A percentile compares a stretch with the other conserved stretches of the same genome.
Conservation (phyloP, 441 rosid species). For the Adansonia gregorii region DNA sequence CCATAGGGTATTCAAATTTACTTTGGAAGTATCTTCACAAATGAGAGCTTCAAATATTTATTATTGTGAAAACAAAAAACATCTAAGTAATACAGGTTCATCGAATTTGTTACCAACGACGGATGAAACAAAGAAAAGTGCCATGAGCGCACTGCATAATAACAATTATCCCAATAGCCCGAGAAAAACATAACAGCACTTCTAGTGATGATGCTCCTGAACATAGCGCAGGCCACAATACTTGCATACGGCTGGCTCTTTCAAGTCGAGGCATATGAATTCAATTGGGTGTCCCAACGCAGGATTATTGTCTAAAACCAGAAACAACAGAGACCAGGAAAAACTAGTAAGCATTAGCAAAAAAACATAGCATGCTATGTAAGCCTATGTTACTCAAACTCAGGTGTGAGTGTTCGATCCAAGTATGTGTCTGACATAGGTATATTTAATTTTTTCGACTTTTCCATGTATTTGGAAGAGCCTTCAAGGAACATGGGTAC, state of each 20-base stretch:
- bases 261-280: constrained; percentile 89
- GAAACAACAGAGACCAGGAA: constrained; percentile 11
- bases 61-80: background rate
- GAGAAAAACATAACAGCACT: background rate
- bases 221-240: constrained; percentile 91
- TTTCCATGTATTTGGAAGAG: too few species aligned
- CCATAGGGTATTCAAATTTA: background rate
- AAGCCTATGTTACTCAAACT: too few species aligned
- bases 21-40: background rate
- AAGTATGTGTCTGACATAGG: too few species aligned
- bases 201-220: constrained; percentile 92
- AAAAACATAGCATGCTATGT: background rate
- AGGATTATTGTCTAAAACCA: constrained; percentile 62
- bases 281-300: constrained; percentile 99
- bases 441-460: too few species aligned
- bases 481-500: too few species aligned
- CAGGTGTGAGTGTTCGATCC: too few species aligned
- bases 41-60: constrained; percentile 2
- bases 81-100: background rate
- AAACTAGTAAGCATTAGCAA: background rate
- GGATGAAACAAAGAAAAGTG: background rate
- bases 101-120: background rate
- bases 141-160: background rate
- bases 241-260: constrained; percentile 91
- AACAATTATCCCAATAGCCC: background rate